phyloP scores from a whole-genome alignment of 345 rosid species.

The Populus davidiana region DNA sequence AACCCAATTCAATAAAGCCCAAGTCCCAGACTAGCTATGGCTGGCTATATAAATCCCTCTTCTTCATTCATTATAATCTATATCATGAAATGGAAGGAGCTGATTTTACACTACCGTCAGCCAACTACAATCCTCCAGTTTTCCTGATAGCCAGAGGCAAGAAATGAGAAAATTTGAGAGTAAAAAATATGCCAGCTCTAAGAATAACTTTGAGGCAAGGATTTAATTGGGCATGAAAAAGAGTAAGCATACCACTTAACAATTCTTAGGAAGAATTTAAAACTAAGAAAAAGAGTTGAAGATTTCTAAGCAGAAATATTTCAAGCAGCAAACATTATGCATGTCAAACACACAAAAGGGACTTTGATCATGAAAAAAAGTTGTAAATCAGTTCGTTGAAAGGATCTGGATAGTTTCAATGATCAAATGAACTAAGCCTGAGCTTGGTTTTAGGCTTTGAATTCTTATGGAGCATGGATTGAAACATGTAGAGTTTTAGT shows the following conservation, averaged over 20 bases:
- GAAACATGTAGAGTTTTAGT: not conserved
- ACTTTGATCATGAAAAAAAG: not conserved
- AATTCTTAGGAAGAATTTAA: not conserved
- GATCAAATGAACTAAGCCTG: not conserved
- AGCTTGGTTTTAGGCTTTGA: not conserved
- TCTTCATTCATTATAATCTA: not conserved
- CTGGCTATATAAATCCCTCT: not conserved
- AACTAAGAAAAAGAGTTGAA: not conserved
- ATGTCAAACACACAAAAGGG: not conserved
- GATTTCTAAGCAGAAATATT: not conserved
- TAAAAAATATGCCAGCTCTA: no score
- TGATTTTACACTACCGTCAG: not conserved
- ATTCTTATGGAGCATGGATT: not conserved
- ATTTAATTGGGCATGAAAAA: no score
- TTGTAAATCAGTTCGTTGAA: not conserved
- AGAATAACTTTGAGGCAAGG: not conserved
- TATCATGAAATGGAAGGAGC: not conserved
- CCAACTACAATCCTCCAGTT: not conserved
- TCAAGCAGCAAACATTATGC: not conserved
- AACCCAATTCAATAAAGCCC: no score
- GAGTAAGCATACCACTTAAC: not conserved
- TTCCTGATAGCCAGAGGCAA: not conserved
- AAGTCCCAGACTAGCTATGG: not conserved
- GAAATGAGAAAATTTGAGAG: not conserved
- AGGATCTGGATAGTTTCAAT: not conserved